Conservation (phyloP, 805 yeast species). For the Pichia cephalocereana region DNA sequence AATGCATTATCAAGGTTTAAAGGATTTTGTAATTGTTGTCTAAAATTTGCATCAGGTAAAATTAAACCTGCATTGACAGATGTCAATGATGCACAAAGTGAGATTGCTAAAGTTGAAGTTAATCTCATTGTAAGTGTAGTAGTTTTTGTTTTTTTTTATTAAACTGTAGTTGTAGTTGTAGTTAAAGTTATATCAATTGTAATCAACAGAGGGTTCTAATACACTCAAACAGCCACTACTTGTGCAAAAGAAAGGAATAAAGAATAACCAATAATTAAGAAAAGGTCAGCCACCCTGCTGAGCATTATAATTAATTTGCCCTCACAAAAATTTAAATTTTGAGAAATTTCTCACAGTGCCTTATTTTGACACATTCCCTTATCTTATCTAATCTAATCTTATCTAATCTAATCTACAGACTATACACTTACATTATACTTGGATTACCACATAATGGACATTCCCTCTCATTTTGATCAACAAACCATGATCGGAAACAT, state of each 20-base stretch:
- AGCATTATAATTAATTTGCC: not conserved
- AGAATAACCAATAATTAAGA: not conserved
- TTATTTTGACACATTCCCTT: not conserved
- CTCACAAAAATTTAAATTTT: not conserved
- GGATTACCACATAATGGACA: constrained; percentile 72
- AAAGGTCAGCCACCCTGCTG: not conserved
- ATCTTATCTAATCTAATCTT: not conserved
- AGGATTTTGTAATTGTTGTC: constrained; percentile 5
- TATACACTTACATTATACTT: not conserved
- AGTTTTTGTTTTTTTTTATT: not conserved
- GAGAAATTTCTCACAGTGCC: not conserved
- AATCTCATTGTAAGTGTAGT: not conserved
- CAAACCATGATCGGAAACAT: constrained; percentile 73
- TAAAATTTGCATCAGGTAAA: not conserved
- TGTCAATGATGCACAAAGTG: constrained; percentile 4
- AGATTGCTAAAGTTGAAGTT: constrained; percentile 5
- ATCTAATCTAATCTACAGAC: no score
- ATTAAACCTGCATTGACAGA: constrained; percentile 3
- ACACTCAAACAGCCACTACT: not conserved
- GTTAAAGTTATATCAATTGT: not conserved
- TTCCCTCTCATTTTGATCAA: constrained; percentile 49
- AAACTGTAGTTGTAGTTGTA: not conserved
- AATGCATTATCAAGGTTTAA: constrained; percentile 1
- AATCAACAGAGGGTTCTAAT: not conserved
- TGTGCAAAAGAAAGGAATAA: not conserved